phyloP scores from a whole-genome alignment of 306 rosid species.

The Hippophae rhamnoides region DNA sequence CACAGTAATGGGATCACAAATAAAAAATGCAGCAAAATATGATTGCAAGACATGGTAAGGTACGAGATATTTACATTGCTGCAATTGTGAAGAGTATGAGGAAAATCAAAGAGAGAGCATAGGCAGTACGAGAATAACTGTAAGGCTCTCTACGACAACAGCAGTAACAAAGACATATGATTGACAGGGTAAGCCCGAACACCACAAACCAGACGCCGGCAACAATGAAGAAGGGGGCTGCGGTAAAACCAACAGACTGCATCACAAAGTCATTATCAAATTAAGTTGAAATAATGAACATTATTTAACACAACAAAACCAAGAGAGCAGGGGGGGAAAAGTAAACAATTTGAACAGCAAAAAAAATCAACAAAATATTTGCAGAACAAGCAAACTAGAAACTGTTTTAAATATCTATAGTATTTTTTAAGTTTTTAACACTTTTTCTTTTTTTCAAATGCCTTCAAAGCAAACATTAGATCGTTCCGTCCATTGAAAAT shows the following conservation, averaged over 20 bases:
- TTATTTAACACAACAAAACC: not conserved
- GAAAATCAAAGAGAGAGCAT: conserved; percentile 40
- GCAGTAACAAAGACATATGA: conserved; percentile 41
- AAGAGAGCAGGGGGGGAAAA: not conserved
- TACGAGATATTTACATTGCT: conserved; percentile 45
- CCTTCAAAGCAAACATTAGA: too few relatives aligned
- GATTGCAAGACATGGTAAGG: not conserved
- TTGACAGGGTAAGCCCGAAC: conserved; percentile 35
- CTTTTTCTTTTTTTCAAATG: too few relatives aligned
- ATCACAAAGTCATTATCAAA: conserved; percentile 14
- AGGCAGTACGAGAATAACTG: conserved; percentile 48
- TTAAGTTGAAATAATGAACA: conserved; percentile 8
- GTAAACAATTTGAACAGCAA: not conserved
- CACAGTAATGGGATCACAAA: conserved; percentile 1
- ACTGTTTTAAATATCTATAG: too few relatives aligned
- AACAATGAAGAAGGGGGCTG: conserved; percentile 45
- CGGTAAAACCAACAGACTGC: conserved; percentile 71
- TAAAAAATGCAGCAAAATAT: conserved; percentile 7
- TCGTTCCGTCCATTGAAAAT: too few relatives aligned
- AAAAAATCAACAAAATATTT: not conserved
- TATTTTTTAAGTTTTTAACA: too few relatives aligned
- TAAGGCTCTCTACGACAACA: conserved; percentile 45
- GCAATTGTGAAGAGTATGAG: conserved; percentile 59
- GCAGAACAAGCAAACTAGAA: not conserved
- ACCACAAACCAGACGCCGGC: conserved; percentile 58